Evolutionary conservation across 352 stramenopile genomes (phyloP), one percentile per base, ranked within the genome.

Genomic region (Phytophthora sansomeana): DNA sequence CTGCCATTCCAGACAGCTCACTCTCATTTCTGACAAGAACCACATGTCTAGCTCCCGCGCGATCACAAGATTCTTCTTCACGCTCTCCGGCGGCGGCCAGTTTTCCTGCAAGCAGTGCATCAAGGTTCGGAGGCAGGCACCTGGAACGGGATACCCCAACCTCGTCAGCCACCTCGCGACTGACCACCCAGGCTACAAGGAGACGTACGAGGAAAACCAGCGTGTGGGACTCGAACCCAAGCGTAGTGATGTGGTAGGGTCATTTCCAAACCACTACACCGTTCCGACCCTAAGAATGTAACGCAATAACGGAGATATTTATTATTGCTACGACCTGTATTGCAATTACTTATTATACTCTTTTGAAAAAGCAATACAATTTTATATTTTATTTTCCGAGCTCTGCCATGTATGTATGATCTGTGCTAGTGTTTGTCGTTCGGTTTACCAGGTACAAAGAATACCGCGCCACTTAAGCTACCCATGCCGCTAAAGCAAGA

Each of bases 201-300:
- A 51, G 29, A 38, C 14, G 3, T 46, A 52, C 19, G 39, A 61
- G 16, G 43, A 36, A 41, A 62, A 26, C 39, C 39, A 46, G n/a
- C n/a, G 53, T 52, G 53, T 38, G 53, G 42, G 30, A 46, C 17
- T 61, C 29, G 41, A 46, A 53, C 41, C 30, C 42, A 0, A 29
- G 41, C 30, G 29, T 61, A 47, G 29, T 38, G 21, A 13, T 17
- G 43, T 46, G 41, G 53, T 61, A 61, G 42, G 42, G 53, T 61
- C 41, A 14, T 52, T 53, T 7, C 53, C 29, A 61, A 61, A 0
- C 41, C 53, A 52, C 29, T 53, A 61, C 41, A 30, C 29, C 17
- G 21, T 46, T 61, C 11, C 10, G 30, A 61, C 30, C 42, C 39
- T 52, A 61, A 29, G 8, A 41, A 53, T 28, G 26, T 21, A 28